Conservation (phyloP, 169 alveolate species). For the Haemoproteus tartakovskyi region DNA sequence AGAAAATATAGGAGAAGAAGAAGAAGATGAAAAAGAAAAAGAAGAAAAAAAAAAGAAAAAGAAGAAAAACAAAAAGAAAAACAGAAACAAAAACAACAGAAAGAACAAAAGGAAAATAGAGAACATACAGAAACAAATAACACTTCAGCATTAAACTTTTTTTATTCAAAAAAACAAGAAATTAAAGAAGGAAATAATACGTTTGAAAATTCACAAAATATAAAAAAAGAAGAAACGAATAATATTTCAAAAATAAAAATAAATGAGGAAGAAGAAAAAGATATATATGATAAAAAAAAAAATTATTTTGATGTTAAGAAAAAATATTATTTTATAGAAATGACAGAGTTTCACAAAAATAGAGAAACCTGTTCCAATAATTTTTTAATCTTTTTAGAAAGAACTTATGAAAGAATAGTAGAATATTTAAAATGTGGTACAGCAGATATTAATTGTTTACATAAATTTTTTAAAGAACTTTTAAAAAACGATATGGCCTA, state of each 20-base stretch:
- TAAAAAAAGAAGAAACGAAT: no score
- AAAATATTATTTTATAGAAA: constrained; percentile 64
- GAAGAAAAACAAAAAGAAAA: neutral
- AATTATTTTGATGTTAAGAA: constrained; percentile 42
- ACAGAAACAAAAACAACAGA: neutral
- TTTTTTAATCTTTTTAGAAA: constrained; percentile 47
- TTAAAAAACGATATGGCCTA: constrained; percentile 35
- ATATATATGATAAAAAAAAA: constrained; percentile 25
- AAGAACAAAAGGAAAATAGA: neutral
- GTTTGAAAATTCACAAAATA: no score
- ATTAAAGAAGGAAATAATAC: no score
- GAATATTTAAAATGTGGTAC: constrained; percentile 47
- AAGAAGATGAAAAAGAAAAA: neutral
- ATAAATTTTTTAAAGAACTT: constrained; percentile 47
- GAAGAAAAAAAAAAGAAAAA: no score
- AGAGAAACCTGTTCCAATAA: constrained; percentile 51
- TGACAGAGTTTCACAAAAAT: constrained; percentile 61
- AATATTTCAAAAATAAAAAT: no score
- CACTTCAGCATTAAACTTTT: no score
- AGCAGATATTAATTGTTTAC: constrained; percentile 18
- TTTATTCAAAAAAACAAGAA: no score
- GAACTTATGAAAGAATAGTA: constrained; percentile 19
- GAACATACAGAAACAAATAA: no score
- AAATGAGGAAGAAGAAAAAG: neutral
- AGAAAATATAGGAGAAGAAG: neutral